These are phyloP conservation scores for Geotrichum restrictum DNA, from an alignment of 1,139 yeast genomes.

Conservation along the genomic window DNA sequence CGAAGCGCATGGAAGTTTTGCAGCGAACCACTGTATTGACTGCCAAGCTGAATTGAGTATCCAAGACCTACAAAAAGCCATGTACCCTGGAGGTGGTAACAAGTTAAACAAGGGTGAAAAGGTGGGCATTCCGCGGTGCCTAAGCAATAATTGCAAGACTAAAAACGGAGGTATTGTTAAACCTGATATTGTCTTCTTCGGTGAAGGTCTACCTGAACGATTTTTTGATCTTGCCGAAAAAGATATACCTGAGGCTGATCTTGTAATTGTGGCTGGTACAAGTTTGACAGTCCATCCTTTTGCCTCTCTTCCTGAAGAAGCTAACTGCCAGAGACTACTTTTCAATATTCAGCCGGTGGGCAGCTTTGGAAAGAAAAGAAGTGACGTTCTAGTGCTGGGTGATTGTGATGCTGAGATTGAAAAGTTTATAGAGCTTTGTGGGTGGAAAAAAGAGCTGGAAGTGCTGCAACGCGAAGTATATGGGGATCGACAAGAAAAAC, in stretches of 20 bases:
- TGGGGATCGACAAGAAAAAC: not conserved
- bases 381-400: slow-evolving; percentile 58
- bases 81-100: slow-evolving; percentile 33
- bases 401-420: slow-evolving; percentile 64
- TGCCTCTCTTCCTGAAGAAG: slow-evolving; percentile 73
- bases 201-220: slow-evolving; percentile 69
- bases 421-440: slow-evolving; percentile 51
- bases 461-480: slow-evolving; percentile 27
- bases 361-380: slow-evolving; percentile 49
- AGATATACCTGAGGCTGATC: slow-evolving; percentile 51
- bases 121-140: slow-evolving; percentile 55
- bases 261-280: slow-evolving; percentile 89
- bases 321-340: slow-evolving; percentile 56
- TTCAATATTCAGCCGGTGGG: slow-evolving; percentile 79
- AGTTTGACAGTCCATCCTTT: slow-evolving; percentile 86
- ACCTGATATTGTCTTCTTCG: slow-evolving; percentile 91
- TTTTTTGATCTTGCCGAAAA: slow-evolving; percentile 54
- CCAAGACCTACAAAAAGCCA: slow-evolving; percentile 47
- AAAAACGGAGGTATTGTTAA: slow-evolving; percentile 60
- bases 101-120: slow-evolving; percentile 21
- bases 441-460: slow-evolving; percentile 59
- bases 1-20: slow-evolving; percentile 96
- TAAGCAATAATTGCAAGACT: slow-evolving; percentile 37
- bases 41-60: slow-evolving; percentile 57
- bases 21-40: slow-evolving; percentile 73